Percentiles rank a stretch among this genome's conserved stretches.
These are phyloP conservation scores for Citrus medica DNA, from an alignment of 345 rosid species.

Conservation along the genomic window DNA sequence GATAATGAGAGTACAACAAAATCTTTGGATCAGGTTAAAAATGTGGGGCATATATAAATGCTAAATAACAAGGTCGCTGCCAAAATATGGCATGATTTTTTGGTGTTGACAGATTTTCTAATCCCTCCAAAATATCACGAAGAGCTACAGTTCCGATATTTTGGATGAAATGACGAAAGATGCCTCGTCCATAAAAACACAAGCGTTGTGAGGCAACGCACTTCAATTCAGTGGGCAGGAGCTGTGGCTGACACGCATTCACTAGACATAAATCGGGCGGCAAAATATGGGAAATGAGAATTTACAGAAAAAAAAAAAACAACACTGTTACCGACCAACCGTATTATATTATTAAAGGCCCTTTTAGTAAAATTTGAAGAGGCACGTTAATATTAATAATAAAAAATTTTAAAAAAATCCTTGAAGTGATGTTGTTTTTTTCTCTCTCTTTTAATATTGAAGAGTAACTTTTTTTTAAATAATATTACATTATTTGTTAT, in stretches of 20 bases:
- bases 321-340: neutral
- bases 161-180: neutral
- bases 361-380: too few species aligned
- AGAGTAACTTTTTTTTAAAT: accelerated
- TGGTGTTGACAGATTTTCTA: neutral
- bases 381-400: too few species aligned
- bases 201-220: neutral
- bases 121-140: neutral
- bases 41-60: neutral
- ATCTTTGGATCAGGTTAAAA: neutral
- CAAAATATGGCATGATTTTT: neutral
- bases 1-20: neutral
- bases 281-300: neutral
- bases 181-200: neutral
- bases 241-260: neutral
- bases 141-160: neutral
- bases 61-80: neutral
- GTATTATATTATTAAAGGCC: too few species aligned
- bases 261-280: neutral
- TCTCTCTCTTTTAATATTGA: too few species aligned
- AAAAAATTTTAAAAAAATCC: accelerated
- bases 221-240: neutral
- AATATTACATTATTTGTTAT: too few species aligned
- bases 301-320: neutral
- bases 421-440: too few species aligned